Conservation (phyloP, 2,329 filamentous ascomycete species). For the Aureobasidium namibiae region DNA sequence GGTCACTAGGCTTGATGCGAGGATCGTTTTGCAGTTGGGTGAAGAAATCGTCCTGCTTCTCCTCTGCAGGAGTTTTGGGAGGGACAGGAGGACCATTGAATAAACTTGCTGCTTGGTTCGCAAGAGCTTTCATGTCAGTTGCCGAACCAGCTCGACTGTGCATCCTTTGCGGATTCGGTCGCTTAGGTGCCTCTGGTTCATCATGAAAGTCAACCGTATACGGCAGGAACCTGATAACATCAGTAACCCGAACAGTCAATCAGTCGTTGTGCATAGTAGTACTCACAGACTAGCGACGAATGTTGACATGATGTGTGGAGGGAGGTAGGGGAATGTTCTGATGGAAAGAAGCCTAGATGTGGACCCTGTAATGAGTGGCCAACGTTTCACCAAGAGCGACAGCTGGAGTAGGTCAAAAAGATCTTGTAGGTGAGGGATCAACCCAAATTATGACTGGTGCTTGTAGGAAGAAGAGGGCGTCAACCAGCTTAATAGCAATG, state of each 20-base stretch:
- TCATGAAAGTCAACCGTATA: conserved; percentile 81
- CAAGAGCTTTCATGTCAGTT: background rate
- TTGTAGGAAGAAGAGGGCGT: background rate
- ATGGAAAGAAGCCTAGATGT: background rate
- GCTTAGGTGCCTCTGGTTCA: conserved; percentile 32
- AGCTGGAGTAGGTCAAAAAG: background rate
- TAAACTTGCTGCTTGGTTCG: conserved; percentile 27
- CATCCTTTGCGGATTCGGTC: conserved; percentile 1
- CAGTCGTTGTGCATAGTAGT: background rate
- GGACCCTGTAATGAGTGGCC: background rate
- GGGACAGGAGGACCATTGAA: conserved; percentile 33
- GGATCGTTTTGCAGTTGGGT: conserved; percentile 32
- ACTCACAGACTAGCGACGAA: conserved; percentile 24
- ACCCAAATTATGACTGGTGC: background rate
- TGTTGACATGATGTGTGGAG: conserved; percentile 12
- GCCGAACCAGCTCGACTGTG: conserved; percentile 4
- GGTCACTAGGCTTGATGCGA: conserved; percentile 39
- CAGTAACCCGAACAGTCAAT: background rate
- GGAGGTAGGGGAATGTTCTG: background rate
- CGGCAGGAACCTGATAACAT: conserved; percentile 65
- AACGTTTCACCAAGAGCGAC: background rate
- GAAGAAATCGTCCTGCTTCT: conserved; percentile 37
- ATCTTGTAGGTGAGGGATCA: background rate
- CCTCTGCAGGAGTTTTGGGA: conserved; percentile 32
- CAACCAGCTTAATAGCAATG: conserved; percentile 2